Evolutionary conservation across 805 yeast species (phyloP).

Genomic region (Scheffersomyces lignosus): DNA sequence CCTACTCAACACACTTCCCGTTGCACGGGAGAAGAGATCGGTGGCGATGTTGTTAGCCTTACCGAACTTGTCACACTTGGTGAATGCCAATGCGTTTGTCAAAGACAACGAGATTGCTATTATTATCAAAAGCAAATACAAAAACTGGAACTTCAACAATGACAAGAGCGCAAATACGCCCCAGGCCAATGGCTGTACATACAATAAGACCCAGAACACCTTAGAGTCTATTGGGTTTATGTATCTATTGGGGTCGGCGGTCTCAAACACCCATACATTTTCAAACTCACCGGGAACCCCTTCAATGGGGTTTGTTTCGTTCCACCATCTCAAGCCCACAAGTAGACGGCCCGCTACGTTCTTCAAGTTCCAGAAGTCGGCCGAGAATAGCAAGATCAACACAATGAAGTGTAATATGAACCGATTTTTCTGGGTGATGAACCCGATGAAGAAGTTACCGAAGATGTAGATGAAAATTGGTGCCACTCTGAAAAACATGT

Average conservation of each 20-base stretch:
- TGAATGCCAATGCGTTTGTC: conserved; percentile 87
- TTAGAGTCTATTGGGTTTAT: conserved; percentile 92
- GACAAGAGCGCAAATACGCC: conserved; percentile 72
- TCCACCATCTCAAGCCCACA: conserved; percentile 98
- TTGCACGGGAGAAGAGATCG: conserved; percentile 53
- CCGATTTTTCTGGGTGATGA: conserved; percentile 40
- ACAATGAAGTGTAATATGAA: conserved; percentile 72
- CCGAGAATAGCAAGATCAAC: conserved; percentile 73
- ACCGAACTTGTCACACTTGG: conserved; percentile 89
- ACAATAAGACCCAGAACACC: conserved; percentile 81
- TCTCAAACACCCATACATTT: conserved; percentile 84
- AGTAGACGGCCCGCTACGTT: conserved; percentile 86
- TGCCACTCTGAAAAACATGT: conserved; percentile 58
- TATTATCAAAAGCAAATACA: conserved; percentile 59
- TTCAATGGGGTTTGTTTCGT: conserved; percentile 51
- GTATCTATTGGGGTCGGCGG: conserved; percentile 67
- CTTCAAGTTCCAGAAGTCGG: conserved; percentile 92
- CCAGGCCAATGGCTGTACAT: conserved; percentile 79
- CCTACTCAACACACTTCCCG: conserved; percentile 47
- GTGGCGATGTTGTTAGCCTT: conserved; percentile 71
- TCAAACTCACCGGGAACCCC: conserved; percentile 57
- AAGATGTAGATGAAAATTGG: conserved; percentile 68
- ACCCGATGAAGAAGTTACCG: conserved; percentile 63
- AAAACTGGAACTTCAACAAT: conserved; percentile 70
- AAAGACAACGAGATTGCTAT: conserved; percentile 72